Evolutionary conservation across 2,329 filamentous ascomycete species (phyloP), one percentile per base, ranked within the genome.

Genomic region (Ophiocordyceps camponoti-leonardi): DNA sequence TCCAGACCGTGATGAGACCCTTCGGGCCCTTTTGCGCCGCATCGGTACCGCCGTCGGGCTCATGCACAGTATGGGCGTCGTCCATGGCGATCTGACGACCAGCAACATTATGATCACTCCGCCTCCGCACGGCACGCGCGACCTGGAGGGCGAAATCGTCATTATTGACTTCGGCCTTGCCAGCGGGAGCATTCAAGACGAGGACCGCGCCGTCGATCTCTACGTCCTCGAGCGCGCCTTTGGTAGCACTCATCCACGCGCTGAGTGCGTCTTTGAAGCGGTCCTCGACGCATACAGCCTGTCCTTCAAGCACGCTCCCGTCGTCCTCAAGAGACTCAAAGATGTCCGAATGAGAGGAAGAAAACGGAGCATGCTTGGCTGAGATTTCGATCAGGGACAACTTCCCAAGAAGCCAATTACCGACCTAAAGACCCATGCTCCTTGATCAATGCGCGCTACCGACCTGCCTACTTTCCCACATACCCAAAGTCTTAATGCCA

Each of bases 321-420:
- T 75, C 19, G 86, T 88, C 20, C 63, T 98, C 58, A 86, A 77
- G 66, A 83, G 81, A 60, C 64, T 98, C 49, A 87, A 94, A 60
- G 90, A 94, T 52, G 92, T 98, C 42, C 77, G 92, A 59, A 78
- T 94, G 80, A 79, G 92, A 61, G 92, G 92, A 4, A 73, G 92
- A 59, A 98, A 98, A 75, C 82, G 86, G 63, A 96, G 87, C 61
- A 98, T 98, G 92, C 61, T 98, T 53, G 92, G 92, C 26, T 96
- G 52, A 57, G 46, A 37, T 47, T 22, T 39, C 31, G 4, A 6
- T n/a, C 16, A 6, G 12, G 7, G 13, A 33, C 31, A 6, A 10
- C 31, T 16, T 33, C 31, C 13, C 4, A 33, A 33, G 16, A n/a
- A 33, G 31, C 31, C 5, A 3, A 37, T 16, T 12, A 37, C n/a